Base-by-base conservation (phyloP, 1,139 yeast species). In the Hanseniaspora sp. region DNA sequence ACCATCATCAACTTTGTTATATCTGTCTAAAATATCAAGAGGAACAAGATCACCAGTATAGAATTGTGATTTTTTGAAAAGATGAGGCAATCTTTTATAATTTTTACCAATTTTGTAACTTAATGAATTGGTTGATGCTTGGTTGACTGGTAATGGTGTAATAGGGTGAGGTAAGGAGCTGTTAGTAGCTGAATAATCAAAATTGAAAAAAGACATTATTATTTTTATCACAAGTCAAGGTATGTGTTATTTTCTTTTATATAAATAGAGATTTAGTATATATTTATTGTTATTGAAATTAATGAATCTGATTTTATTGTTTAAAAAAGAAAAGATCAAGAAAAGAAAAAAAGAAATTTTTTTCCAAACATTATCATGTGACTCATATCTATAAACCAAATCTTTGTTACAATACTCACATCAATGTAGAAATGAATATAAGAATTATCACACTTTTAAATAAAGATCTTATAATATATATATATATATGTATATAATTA, bases 51-150 rank as follows among this genome's bases (percentile, higher is more conserved):
- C 46, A 0, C 95, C 95, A 0, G 94, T 80, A 64, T 74, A 84
- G 58, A 88, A 83, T 0, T 95, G 86, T 0, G 95, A 90, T 58
- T 84, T 86, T 49, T 76, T 74, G 64, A 87, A 73, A 29, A 79
- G 69, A 33, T 74, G 75, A 45, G 77, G 68, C 58, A 85, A 75
- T 56, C 79, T 76, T 37, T 83, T 74, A 56, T 81, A 77, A 60
- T 82, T 88, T 51, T 78, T 75, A 4, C 90, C 83, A 9, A 78
- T 72, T n/a, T 73, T 70, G 55, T 75, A 73, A 64, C 88, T 96
- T 35, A 64, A 61, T 7, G 71, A 70, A 3, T 76, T 75, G 31
- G 82, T 69, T 5, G 80, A 75, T 1, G 85, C 84, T 39, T 51
- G 54, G 66, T 83, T 84, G 1, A 86, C 77, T 0, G 96, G 96